Evolutionary conservation across 176 grass and related monocot species (phyloP), one percentile per base, ranked within the genome.

Genomic region (Aegilops longissima): DNA sequence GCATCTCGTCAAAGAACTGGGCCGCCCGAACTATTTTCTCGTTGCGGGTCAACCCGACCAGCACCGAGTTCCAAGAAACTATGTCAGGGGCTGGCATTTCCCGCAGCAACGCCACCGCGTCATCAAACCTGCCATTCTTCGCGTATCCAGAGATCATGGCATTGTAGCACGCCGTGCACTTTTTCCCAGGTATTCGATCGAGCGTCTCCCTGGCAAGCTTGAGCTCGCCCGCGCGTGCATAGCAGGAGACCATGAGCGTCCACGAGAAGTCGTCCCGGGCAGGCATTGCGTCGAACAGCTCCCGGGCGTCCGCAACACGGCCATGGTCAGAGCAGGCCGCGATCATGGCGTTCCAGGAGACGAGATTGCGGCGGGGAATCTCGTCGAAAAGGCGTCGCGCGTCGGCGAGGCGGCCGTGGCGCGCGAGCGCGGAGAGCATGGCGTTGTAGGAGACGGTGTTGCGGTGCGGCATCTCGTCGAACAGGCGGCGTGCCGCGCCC

Each of bases 301-400:
- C 14, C 9, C 27, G 70, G 25, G 92, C 89, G 49, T 91, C 87
- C 0, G n/a, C 16, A 1, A 89, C 70, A 38, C 76, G 74, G 21
- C 84, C 84, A 9, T 94, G 90, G 64, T 85, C 16, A 6, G 87
- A 87, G 45, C 76, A 91, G 1, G 86, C 89, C 1, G 58, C 34
- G 29, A 94, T 85, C 92, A 94, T 94, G 58, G 84, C 74, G 77
- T 94, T 94, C 89, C 89, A 94, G n/a, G 87, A 91, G 49, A 91
- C 65, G 76, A 47, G 5, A 81, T 87, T 89, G 34, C 84, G 61
- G 56, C 30, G 18, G 14, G 89, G 84, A 65, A 89, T 91, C 73
- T 84, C 63, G 40, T 94, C 84, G 70, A 94, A 94, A 8, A 94
- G 76, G 0, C n/a, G 12, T 3, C 89, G 68, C 30, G 87, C 92